Conservation (phyloP, 2,329 filamentous ascomycete genomes). For the Aphanoascus verrucosus region DNA sequence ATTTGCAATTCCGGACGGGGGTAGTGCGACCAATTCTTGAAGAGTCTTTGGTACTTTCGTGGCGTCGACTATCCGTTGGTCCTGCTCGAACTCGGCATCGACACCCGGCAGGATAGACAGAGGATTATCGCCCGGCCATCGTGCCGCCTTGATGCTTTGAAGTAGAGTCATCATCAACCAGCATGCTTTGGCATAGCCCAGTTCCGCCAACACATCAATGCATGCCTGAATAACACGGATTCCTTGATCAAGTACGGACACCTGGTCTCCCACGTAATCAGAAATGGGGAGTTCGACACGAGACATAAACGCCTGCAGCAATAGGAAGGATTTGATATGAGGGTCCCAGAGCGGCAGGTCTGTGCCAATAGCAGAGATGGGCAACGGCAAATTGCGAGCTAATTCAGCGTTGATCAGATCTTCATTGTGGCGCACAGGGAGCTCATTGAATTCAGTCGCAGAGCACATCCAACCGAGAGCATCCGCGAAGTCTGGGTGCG, state of each 20-base stretch:
- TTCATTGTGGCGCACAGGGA: conserved; percentile 95
- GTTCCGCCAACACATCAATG: conserved; percentile 84
- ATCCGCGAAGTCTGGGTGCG: conserved; percentile 65
- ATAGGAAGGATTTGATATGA: conserved; percentile 88
- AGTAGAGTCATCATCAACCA: conserved; percentile 73
- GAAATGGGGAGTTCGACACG: conserved; percentile 85
- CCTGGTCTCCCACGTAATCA: conserved; percentile 93
- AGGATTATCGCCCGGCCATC: conserved; percentile 77
- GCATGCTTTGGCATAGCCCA: conserved; percentile 70
- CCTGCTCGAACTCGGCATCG: conserved; percentile 18
- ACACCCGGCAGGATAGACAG: conserved; percentile 71
- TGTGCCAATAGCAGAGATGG: conserved; percentile 47
- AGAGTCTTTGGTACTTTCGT: conserved; percentile 24
- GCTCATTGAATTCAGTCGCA: conserved; percentile 92
- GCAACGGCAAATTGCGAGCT: conserved; percentile 66
- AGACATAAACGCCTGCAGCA: conserved; percentile 91
- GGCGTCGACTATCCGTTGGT: conserved; percentile 3
- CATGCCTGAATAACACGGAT: conserved; percentile 94
- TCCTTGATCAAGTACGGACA: conserved; percentile 78
- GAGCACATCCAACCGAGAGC: conserved; percentile 85
- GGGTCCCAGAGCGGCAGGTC: conserved; percentile 90
- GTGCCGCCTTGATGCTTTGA: conserved; percentile 82
- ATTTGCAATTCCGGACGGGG: conserved; percentile 19
- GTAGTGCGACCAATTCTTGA: conserved; percentile 24
- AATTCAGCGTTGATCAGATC: conserved; percentile 92